Evolutionary conservation across 345 rosid species (phyloP).

Genomic region (Turnera subulata): DNA sequence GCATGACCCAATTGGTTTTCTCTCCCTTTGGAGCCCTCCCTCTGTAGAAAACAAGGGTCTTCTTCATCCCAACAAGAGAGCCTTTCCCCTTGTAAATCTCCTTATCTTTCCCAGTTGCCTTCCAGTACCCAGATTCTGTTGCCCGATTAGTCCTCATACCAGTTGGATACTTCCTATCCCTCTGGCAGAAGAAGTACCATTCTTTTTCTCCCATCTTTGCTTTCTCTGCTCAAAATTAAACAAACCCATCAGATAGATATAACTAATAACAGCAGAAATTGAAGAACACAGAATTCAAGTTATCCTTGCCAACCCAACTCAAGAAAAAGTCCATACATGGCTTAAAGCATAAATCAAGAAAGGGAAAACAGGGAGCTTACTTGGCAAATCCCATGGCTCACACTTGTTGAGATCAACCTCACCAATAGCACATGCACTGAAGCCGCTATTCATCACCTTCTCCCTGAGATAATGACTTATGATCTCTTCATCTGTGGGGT

Average conservation of each 20-base stretch:
- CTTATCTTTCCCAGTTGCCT: slow-evolving; percentile 94
- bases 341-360: not conserved
- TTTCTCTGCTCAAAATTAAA: slow-evolving; percentile 48
- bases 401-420: slow-evolving; percentile 88
- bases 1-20: slow-evolving; percentile 95
- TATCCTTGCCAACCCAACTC: no score
- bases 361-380: slow-evolving; percentile 30
- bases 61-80: slow-evolving; percentile 93
- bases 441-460: slow-evolving; percentile 47
- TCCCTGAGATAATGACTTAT: slow-evolving; percentile 58
- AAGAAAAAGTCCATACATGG: no score
- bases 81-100: slow-evolving; percentile 67
- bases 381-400: slow-evolving; percentile 94
- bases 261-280: not conserved
- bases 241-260: not conserved
- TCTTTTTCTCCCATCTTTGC: slow-evolving; percentile 98
- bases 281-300: not conserved
- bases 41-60: slow-evolving; percentile 90
- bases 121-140: slow-evolving; percentile 89
- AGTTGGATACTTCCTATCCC: slow-evolving; percentile 93
- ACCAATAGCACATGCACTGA: slow-evolving; percentile 56
- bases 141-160: slow-evolving; percentile 98
- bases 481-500: slow-evolving; percentile 92
- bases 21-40: slow-evolving; percentile 99
- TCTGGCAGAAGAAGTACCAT: slow-evolving; percentile 90